Conservation (phyloP, 352 stramenopile genomes). For the Salisapilia sapeloensis region DNA sequence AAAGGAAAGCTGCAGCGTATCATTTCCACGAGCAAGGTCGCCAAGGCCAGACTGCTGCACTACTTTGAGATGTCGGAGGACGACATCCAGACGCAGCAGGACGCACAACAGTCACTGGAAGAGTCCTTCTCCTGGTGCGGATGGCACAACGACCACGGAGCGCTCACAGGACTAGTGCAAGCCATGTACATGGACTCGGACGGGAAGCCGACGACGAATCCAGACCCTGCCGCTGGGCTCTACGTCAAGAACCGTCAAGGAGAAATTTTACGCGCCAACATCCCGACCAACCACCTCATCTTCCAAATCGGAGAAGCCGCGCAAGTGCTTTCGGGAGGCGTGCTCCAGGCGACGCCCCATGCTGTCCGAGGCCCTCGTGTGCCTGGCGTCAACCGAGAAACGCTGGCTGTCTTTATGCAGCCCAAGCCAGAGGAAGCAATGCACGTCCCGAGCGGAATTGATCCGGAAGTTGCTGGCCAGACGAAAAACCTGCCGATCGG, state of each 20-base stretch:
- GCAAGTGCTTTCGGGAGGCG: conserved; percentile 89
- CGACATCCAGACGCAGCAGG: conserved; percentile 26
- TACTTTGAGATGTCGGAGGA: conserved; percentile 85
- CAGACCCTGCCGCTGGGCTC: conserved; percentile 75
- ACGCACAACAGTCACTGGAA: conserved; percentile 20
- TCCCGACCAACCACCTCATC: conserved; percentile 75
- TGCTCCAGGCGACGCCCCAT: conserved; percentile 84
- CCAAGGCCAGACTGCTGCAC: conserved; percentile 90
- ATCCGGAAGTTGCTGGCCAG: conserved; percentile 24
- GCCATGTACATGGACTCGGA: conserved; percentile 78
- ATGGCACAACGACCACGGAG: conserved; percentile 95
- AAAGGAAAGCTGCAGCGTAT: conserved; percentile 75
- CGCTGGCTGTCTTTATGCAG: conserved; percentile 96
- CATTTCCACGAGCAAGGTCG: conserved; percentile 76
- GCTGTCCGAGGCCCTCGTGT: conserved; percentile 72
- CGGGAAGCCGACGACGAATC: conserved; percentile 40
- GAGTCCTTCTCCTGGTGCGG: conserved; percentile 92
- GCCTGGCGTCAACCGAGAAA: conserved; percentile 76
- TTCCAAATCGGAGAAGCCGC: conserved; percentile 94
- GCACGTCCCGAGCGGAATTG: conserved; percentile 25
- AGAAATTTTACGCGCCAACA: conserved; percentile 77
- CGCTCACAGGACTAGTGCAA: conserved; percentile 87
- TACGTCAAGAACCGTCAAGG: conserved; percentile 88
- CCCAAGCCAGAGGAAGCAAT: conserved; percentile 78
- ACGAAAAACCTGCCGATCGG: conserved; percentile 62